Percentiles rank a stretch among this genome's conserved stretches.
Conservation (phyloP, 305 asterid species). For the Nicotiana rustica region DNA sequence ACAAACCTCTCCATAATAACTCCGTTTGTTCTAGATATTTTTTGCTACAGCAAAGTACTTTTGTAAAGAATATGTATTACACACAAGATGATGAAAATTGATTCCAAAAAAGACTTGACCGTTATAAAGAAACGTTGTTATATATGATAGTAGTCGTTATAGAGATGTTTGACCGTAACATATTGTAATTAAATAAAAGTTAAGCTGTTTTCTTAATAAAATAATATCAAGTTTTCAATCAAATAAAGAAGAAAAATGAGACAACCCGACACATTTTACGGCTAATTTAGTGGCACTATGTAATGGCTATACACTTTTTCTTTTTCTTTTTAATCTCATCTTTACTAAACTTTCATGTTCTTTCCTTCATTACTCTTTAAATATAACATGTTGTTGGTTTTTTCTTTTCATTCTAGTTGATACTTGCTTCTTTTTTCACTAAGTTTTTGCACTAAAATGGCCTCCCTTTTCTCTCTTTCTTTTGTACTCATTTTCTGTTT, state of each 20-base stretch:
- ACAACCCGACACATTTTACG: constrained; percentile 50
- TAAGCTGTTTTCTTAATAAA: constrained; percentile 33
- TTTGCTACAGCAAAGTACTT: no score
- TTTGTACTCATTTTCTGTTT: constrained; percentile 44
- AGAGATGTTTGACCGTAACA: not conserved
- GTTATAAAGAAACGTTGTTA: not conserved
- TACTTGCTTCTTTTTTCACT: not conserved
- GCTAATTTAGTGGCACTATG: constrained; percentile 52
- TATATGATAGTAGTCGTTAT: not conserved
- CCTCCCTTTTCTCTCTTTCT: constrained; percentile 38
- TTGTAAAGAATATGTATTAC: no score
- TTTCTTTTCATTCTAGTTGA: not conserved
- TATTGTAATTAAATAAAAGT: not conserved
- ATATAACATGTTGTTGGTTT: not conserved
- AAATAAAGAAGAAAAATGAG: constrained; percentile 31
- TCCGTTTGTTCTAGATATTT: no score
- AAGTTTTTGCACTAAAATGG: constrained; percentile 36
- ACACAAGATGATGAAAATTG: no score
- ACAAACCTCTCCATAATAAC: no score
- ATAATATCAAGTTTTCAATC: constrained; percentile 11
- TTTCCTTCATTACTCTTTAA: not conserved
- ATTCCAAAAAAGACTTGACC: no score
- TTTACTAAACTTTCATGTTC: not conserved
- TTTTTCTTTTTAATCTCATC: constrained; percentile 6
- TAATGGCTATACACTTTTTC: constrained; percentile 39